phyloP scores from a whole-genome alignment of 2,329 filamentous ascomycete species.

The Lasiodiplodia sp. region DNA sequence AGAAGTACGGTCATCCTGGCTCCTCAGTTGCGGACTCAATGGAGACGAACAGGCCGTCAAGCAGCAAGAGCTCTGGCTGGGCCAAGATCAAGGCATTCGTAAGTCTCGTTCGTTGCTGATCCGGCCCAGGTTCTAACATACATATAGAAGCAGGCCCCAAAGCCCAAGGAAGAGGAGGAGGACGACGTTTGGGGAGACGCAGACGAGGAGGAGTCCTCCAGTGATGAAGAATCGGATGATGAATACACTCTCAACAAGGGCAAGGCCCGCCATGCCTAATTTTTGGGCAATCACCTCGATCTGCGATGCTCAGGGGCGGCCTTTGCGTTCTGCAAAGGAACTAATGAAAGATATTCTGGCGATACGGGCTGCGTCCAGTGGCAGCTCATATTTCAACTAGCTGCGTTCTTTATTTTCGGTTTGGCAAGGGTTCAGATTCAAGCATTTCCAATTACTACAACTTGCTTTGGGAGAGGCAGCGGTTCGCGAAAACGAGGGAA shows the following conservation, averaged over 20 bases:
- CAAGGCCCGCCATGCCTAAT: not conserved
- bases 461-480: too few species aligned
- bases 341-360: too few species aligned
- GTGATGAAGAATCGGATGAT: constrained; percentile 47
- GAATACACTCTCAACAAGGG: constrained; percentile 37
- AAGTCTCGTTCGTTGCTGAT: constrained; percentile 27
- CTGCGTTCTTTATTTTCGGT: too few species aligned
- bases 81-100: constrained; percentile 44
- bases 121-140: not conserved
- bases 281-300: too few species aligned
- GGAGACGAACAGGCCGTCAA: constrained; percentile 11
- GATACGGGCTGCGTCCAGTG: too few species aligned
- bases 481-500: not conserved
- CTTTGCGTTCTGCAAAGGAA: too few species aligned
- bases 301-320: too few species aligned
- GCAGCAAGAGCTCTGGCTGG: constrained; percentile 35
- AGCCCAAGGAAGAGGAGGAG: not conserved
- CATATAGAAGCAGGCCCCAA: constrained; percentile 1
- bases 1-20: constrained; percentile 36
- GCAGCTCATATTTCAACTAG: too few species aligned
- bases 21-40: constrained; percentile 34
- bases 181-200: constrained; percentile 38
- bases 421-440: too few species aligned
- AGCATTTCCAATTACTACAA: too few species aligned
- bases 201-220: constrained; percentile 43